Base-by-base conservation (phyloP, 2,329 filamentous ascomycete genomes). In the Amylocarpus encephaloides region DNA sequence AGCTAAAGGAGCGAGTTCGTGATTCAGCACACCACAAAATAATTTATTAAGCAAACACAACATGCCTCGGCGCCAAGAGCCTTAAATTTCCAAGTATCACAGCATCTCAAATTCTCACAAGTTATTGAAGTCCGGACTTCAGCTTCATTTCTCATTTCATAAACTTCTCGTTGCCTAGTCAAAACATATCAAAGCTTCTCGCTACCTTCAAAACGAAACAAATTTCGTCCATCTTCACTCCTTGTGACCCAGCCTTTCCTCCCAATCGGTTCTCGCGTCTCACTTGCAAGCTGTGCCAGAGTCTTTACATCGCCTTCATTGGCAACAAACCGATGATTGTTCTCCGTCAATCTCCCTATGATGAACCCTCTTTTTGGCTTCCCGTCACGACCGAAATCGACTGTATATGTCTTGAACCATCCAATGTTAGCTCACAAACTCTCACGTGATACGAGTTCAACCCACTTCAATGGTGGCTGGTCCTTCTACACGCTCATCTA, bases 361-460 rank as follows among this genome's bases (percentile, higher is more conserved):
- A 83, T 65, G 60, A 74, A 71, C 1, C 73, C 79, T 29, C 63
- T 62, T 12, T 65, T 48, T 0, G 79, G 77, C 1, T 60, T 67
- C 3, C 76, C 76, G 48, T 76, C 69, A 3, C 79, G 71, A 22
- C 68, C 66, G 59, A 75, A 83, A 45, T 80, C 74, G 1, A 82
- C 75, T 0, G 79, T 83, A 49, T 82, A 83, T 9, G 79, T 82
- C 75, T 81, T 54, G 29, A 43, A 22, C n/a, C n/a, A n/a, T n/a
- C n/a, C n/a, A 26, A 7, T 53, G 18, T 41, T 13, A 48, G 15
- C 30, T 30, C 34, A 2, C 13, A 26, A 13, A 7, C 26, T n/a
- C 6, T 7, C 10, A 4, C 19, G 6, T 29, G 5, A 30, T 22
- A 6, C 6, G 6, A 15, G 12, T 9, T 29, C 12, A 7, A 64